These are phyloP conservation scores for Mollisia scopiformis DNA, from an alignment of 2,329 filamentous ascomycete genomes.

Conservation along the genomic window DNA sequence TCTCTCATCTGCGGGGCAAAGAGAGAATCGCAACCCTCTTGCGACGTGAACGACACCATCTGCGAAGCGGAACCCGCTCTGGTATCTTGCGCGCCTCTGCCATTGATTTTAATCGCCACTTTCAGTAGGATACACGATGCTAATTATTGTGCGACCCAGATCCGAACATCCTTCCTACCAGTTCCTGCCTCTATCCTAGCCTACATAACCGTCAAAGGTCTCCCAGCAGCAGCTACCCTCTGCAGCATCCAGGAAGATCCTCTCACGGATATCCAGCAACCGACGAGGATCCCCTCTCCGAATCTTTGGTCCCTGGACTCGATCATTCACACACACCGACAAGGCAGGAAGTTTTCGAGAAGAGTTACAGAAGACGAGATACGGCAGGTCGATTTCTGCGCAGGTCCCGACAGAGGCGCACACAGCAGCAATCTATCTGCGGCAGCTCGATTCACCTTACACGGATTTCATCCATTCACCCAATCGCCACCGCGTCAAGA, in stretches of 20 bases:
- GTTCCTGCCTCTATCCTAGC: slow-evolving; percentile 26
- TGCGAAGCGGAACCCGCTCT: neutral
- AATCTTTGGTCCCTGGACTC: slow-evolving; percentile 20
- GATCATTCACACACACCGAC: slow-evolving; percentile 16
- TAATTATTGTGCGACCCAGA: slow-evolving; percentile 29
- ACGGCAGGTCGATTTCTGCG: slow-evolving; percentile 6
- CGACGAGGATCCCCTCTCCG: slow-evolving; percentile 14
- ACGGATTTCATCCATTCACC: slow-evolving; percentile 7
- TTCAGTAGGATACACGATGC: slow-evolving; percentile 20
- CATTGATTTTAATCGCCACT: neutral
- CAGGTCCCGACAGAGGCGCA: slow-evolving; percentile 1
- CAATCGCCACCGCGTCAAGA: slow-evolving; percentile 7
- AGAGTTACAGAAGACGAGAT: slow-evolving; percentile 13
- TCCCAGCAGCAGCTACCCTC: slow-evolving; percentile 23
- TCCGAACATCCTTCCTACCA: slow-evolving; percentile 26
- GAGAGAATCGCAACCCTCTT: slow-evolving; percentile 6
- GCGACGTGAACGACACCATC: slow-evolving; percentile 2
- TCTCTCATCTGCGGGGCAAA: slow-evolving; percentile 3
- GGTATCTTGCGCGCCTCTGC: neutral
- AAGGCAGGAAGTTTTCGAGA: slow-evolving; percentile 16
- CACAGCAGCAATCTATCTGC: slow-evolving; percentile 19
- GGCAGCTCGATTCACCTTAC: slow-evolving; percentile 7
- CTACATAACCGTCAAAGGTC: slow-evolving; percentile 30
- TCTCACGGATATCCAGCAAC: slow-evolving; percentile 11
- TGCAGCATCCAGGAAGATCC: slow-evolving; percentile 18